These are phyloP conservation scores for Saccharomycopsis synnaedendra DNA, from an alignment of 805 yeast genomes.

Conservation along the genomic window DNA sequence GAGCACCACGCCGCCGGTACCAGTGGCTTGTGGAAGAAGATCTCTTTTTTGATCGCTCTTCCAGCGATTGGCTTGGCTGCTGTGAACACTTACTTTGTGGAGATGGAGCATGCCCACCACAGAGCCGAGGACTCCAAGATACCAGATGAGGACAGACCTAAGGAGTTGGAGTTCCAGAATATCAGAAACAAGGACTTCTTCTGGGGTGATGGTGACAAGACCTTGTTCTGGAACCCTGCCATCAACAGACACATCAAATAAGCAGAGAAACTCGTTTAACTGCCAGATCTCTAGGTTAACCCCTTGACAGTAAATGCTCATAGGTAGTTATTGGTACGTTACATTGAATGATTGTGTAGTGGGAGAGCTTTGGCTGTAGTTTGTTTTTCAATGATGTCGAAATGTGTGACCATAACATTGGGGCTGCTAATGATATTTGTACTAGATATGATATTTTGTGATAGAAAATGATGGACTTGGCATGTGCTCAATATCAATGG, in stretches of 20 bases:
- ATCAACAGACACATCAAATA: constrained; percentile 73
- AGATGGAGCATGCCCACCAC: constrained; percentile 84
- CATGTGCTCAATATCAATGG: too few species aligned
- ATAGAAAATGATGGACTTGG: too few species aligned
- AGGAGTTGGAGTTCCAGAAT: constrained; percentile 84
- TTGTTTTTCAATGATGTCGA: too few species aligned
- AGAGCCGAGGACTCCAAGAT: constrained; percentile 59
- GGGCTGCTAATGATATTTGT: too few species aligned
- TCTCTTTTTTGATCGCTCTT: constrained; percentile 66
- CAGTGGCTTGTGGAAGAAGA: constrained; percentile 73
- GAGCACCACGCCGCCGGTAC: constrained; percentile 73
- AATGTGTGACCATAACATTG: too few species aligned
- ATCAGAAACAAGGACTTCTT: constrained; percentile 78
- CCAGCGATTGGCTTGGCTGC: constrained; percentile 75
- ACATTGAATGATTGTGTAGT: too few species aligned
- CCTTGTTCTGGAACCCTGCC: constrained; percentile 91
- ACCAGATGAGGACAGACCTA: constrained; percentile 88
- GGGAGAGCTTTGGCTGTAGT: too few species aligned
- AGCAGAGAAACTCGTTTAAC: too few species aligned
- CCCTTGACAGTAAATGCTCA: too few species aligned
- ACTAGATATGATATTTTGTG: too few species aligned
- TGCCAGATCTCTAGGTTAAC: too few species aligned
- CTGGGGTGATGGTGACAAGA: constrained; percentile 99
- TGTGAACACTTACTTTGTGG: constrained; percentile 70
- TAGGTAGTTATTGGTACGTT: too few species aligned